Evolutionary conservation across 2,329 filamentous ascomycete genomes (phyloP).

Genomic region (Neoascochyta sp.): DNA sequence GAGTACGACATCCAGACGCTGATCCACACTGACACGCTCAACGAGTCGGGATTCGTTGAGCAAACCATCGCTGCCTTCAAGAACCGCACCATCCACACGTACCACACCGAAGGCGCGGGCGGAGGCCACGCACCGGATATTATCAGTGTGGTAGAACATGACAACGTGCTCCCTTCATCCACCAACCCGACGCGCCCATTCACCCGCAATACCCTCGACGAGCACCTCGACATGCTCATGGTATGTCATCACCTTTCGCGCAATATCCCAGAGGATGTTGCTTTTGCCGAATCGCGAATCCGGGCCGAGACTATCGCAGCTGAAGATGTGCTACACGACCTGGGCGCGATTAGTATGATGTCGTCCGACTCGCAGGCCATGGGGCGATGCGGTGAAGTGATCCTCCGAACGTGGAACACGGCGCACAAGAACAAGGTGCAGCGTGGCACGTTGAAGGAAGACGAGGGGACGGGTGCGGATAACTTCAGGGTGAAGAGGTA

Average conservation of each 20-base stretch:
- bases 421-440: constrained; percentile 95
- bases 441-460: constrained; percentile 71
- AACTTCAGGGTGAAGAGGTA: constrained; percentile 93
- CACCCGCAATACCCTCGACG: constrained; percentile 88
- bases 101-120: constrained; percentile 93
- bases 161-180: constrained; percentile 82
- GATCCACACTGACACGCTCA: constrained; percentile 93
- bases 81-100: constrained; percentile 86
- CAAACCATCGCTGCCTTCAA: constrained; percentile 84
- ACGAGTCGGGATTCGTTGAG: constrained; percentile 96
- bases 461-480: constrained; percentile 74
- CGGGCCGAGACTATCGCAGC: constrained; percentile 94
- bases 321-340: constrained; percentile 91
- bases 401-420: constrained; percentile 92
- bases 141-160: constrained; percentile 84
- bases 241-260: constrained; percentile 92
- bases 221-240: constrained; percentile 98
- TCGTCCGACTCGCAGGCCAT: constrained; percentile 92
- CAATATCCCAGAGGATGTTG: constrained; percentile 92
- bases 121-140: constrained; percentile 95
- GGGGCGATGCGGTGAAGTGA: constrained; percentile 92
- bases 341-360: constrained; percentile 98
- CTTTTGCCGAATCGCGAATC: constrained; percentile 91
- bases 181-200: constrained; percentile 92
- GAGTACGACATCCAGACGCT: constrained; percentile 89